Evolutionary conservation across 2,329 filamentous ascomycete genomes (phyloP).

Genomic region (Penicillium olsonii): DNA sequence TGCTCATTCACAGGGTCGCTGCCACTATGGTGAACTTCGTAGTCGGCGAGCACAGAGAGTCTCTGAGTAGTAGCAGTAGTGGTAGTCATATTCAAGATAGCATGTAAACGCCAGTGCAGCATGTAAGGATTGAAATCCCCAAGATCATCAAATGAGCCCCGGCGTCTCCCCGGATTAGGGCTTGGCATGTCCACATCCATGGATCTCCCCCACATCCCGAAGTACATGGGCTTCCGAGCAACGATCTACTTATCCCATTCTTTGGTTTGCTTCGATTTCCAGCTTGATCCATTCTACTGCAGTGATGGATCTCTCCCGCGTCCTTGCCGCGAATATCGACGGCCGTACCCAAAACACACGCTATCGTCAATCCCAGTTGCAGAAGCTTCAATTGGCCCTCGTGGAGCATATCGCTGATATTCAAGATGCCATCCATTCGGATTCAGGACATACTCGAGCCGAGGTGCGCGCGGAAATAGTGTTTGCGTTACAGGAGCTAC

Average conservation of each 20-base stretch:
- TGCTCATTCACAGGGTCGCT: not conserved
- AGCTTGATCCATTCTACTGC: not conserved
- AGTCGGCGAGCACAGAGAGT: conserved; percentile 29
- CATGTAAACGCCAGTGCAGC: conserved; percentile 3
- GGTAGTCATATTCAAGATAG: conserved; percentile 23
- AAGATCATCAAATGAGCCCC: not conserved
- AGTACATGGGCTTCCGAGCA: not conserved
- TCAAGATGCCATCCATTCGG: conserved; percentile 32
- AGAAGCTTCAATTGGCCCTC: conserved; percentile 37
- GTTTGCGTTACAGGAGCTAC: conserved; percentile 29
- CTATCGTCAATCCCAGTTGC: conserved; percentile 44
- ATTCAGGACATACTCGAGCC: conserved; percentile 29
- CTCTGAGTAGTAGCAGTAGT: conserved; percentile 15
- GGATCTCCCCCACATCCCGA: conserved; percentile 32
- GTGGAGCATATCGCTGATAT: conserved; percentile 30
- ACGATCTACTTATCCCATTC: not conserved
- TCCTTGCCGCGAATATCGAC: conserved; percentile 40
- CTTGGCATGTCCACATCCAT: conserved; percentile 10
- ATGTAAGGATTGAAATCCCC: not conserved
- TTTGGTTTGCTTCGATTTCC: not conserved
- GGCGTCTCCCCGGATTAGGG: not conserved
- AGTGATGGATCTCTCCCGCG: conserved; percentile 27
- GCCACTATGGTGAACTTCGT: conserved; percentile 29
- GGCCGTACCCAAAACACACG: conserved; percentile 41
- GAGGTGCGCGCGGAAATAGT: conserved; percentile 37